Evolutionary conservation across 257 asterid species (phyloP), one percentile per base, ranked within the genome.

Genomic region (Solanum chmielewskii): DNA sequence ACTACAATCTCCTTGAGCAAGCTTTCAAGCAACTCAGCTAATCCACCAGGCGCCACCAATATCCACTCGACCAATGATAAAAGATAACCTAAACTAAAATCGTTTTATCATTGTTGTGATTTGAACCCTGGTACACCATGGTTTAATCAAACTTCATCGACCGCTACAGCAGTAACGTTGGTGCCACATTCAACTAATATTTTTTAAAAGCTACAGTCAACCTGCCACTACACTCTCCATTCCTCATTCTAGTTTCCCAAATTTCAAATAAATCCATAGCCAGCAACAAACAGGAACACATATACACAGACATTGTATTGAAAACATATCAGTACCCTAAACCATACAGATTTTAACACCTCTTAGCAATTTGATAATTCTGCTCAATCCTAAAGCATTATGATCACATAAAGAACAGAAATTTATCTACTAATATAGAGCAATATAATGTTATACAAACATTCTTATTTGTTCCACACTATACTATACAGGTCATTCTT

Each of bases 91-190:
- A 56, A 56, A 56, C 0, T 18, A 52, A 2, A 16, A 52, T 52
- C 4, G 6, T 52, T 52, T 52, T 52, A 73, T 35, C 5, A 0
- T 73, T 73, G 80, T 73, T 73, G 0, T 9, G 9, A 73, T 10
- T 73, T 20, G 9, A 73, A 73, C 29, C 47, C 5, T 35, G 47
- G 80, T 10, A 68, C 75, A 14, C 75, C 73, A 66, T 66, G 35
- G 6, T 27, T 14, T 11, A 68, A 13, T 68, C 11, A 37, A 68
- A 68, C 39, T 68, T 73, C 80, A 35, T 73, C 3, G 0, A 73
- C 80, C 0, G 16, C 80, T 16, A 21, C 35, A 0, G 42, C 31
- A 0, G 44, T 13, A 0, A 21, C 2, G 2, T 12, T 41, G 23
- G 81, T 76, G 12, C 35, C 83, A 13, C 21, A 35, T 74, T 20